Evolutionary conservation across 1,284 basidiomycete genomes (phyloP), one percentile per base, ranked within the genome.

Genomic region (Coriolopsis trogii): DNA sequence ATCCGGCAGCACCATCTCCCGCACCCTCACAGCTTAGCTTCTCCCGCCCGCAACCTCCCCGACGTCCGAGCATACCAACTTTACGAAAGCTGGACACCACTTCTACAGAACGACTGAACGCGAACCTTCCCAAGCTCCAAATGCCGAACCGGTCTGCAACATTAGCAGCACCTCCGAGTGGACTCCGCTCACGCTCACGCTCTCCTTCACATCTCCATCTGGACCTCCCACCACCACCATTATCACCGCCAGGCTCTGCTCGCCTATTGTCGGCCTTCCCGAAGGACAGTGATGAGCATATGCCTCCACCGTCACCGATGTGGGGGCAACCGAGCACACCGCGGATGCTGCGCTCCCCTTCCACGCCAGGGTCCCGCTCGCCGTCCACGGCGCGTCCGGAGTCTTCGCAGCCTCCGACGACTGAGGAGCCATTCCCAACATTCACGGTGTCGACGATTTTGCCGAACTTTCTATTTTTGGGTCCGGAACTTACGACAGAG

Each of bases 391-490:
- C 85, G 2, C 80, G 84, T 2, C 78, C 73, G 15, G 74, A 83
- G n/a, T 65, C 70, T 24, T 74, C 77, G 15, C 70, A 74, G 49
- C 79, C 83, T 7, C 78, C 77, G 9, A 78, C 79, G 13, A 79
- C 79, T 0, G 81, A 80, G 56, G 76, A 79, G 30, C 77, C 81
- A 20, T 75, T 81, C 56, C 81, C 83, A 5, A 69, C 73, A 2
- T 95, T 96, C 64, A 74, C 79, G 18, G 82, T 95, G 20, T 94
- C 92, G 12, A 91, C 87, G 10, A 97, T 98, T 56, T 76, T 98
- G 1, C 94, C 95, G 1, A 82, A 84, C 51, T 96, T 96, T 70
- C 77, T 98, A 18, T 98, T 84, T 69, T 81, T 98, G 15, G 95
- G 95, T 1, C 91, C 95, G 0, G 94, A 98, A 67, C 79, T 92